A percentile compares a stretch with the other conserved stretches of the same genome.
phyloP scores from a whole-genome alignment of 2,329 filamentous ascomycete genomes.

The Colletotrichum caudatum region DNA sequence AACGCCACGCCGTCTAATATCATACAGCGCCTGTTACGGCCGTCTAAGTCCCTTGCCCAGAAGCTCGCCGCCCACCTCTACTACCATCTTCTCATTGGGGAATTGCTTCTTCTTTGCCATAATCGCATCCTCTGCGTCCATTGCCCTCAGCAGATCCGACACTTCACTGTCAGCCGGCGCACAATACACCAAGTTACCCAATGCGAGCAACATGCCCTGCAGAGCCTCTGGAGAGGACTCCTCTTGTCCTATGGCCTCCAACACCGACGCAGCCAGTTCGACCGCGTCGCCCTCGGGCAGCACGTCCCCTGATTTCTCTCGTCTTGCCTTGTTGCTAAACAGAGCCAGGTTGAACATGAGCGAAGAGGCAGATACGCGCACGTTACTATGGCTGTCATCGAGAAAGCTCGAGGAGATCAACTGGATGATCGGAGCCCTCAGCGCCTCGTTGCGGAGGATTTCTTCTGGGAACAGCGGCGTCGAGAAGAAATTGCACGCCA shows the following conservation, averaged over 20 bases:
- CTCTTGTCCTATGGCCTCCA: slow-evolving; percentile 77
- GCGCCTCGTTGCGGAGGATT: slow-evolving; percentile 63
- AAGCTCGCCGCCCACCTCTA: slow-evolving; percentile 65
- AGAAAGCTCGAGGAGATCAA: slow-evolving; percentile 84
- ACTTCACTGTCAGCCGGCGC: slow-evolving; percentile 78
- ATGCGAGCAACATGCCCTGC: slow-evolving; percentile 79
- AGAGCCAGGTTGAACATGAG: slow-evolving; percentile 86
- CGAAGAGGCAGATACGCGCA: slow-evolving; percentile 84
- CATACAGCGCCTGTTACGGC: slow-evolving; percentile 36
- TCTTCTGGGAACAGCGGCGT: slow-evolving; percentile 77
- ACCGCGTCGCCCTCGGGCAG: slow-evolving; percentile 79
- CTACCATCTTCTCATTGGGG: slow-evolving; percentile 67
- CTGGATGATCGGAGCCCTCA: slow-evolving; percentile 72
- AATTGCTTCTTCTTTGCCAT: slow-evolving; percentile 68
- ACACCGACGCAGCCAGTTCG: slow-evolving; percentile 82
- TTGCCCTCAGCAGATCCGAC: slow-evolving; percentile 80
- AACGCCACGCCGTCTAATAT: slow-evolving; percentile 29
- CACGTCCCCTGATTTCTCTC: slow-evolving; percentile 66
- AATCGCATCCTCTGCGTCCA: slow-evolving; percentile 79
- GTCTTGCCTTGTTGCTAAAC: slow-evolving; percentile 74
- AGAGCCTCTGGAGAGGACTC: slow-evolving; percentile 76
- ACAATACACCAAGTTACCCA: slow-evolving; percentile 82
- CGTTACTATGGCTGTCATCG: slow-evolving; percentile 78
- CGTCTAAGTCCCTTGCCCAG: slow-evolving; percentile 63
- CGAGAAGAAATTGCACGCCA: slow-evolving; percentile 87